Percentiles rank a stretch among this genome's conserved stretches.
Evolutionary conservation across 768 basidiomycete species (phyloP).

Genomic region (Suillus paluster): DNA sequence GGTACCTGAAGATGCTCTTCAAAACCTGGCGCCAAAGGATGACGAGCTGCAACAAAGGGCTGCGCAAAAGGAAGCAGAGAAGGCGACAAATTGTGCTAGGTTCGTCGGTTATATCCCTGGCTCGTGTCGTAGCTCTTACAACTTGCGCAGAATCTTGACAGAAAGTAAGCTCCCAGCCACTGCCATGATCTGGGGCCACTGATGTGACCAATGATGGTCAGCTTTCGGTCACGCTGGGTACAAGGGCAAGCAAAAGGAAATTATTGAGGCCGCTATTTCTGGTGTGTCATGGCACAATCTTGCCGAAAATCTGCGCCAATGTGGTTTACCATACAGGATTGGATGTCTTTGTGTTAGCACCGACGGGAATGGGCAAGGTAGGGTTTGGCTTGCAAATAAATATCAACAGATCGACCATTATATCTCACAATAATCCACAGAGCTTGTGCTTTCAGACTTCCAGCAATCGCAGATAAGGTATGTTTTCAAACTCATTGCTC

Average conservation of each 20-base stretch:
- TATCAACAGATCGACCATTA: neutral
- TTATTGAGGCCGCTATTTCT: constrained; percentile 69
- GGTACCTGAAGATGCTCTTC: neutral
- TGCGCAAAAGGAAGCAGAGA: neutral
- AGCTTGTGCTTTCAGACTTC: constrained; percentile 87
- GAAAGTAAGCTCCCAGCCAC: constrained; percentile 23
- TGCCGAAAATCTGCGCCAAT: neutral
- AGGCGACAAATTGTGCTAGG: neutral
- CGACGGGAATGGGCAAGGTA: constrained; percentile 91
- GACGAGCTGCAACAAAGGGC: neutral
- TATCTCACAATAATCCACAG: constrained; percentile 38
- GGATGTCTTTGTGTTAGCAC: constrained; percentile 81
- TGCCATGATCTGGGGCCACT: neutral
- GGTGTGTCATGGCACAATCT: constrained; percentile 42
- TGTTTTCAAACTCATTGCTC: neutral
- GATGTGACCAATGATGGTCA: constrained; percentile 31
- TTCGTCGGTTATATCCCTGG: neutral
- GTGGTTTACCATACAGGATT: constrained; percentile 44
- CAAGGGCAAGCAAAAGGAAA: constrained; percentile 79
- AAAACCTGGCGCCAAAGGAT: neutral
- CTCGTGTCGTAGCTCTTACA: neutral
- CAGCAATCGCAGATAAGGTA: constrained; percentile 70
- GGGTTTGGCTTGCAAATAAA: constrained; percentile 5
- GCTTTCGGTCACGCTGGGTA: constrained; percentile 73
- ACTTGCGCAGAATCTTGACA: constrained; percentile 22